Conservation (phyloP, 768 basidiomycete species). For the Boletus barrowsii region DNA sequence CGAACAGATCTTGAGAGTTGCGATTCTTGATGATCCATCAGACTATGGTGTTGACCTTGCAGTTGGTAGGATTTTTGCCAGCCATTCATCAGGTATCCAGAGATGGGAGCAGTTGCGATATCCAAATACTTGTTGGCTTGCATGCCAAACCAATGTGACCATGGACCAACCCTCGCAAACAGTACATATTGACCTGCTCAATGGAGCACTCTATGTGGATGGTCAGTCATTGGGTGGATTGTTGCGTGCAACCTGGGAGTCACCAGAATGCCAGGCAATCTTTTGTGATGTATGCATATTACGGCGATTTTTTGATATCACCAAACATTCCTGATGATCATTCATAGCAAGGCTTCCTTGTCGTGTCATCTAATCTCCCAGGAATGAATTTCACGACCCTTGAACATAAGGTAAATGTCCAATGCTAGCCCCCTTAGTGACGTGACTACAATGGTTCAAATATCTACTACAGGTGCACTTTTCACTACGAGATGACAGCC, state of each 20-base stretch:
- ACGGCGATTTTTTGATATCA: neutral
- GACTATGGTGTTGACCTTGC: slow-evolving; percentile 15
- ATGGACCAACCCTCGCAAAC: neutral
- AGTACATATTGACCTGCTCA: slow-evolving; percentile 6
- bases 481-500: neutral
- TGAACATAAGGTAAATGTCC: slow-evolving; percentile 4
- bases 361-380: neutral
- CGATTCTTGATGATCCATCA: neutral
- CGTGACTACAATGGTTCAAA: neutral
- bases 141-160: neutral
- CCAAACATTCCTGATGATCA: too few species aligned
- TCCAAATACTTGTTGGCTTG: slow-evolving; percentile 15
- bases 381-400: neutral
- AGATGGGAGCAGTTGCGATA: slow-evolving; percentile 3
- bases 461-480: slow-evolving; percentile 14
- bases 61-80: slow-evolving; percentile 1
- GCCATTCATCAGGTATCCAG: slow-evolving; percentile 1
- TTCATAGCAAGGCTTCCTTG: neutral
- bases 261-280: neutral
- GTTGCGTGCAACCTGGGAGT: neutral
- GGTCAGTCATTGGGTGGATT: slow-evolving; percentile 12
- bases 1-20: slow-evolving; percentile 2
- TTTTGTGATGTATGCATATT: neutral
- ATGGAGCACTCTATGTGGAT: slow-evolving; percentile 16
- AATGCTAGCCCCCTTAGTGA: too few species aligned